These are phyloP conservation scores for Inga oerstediana DNA, from an alignment of 306 rosid genomes.

Conservation along the genomic window DNA sequence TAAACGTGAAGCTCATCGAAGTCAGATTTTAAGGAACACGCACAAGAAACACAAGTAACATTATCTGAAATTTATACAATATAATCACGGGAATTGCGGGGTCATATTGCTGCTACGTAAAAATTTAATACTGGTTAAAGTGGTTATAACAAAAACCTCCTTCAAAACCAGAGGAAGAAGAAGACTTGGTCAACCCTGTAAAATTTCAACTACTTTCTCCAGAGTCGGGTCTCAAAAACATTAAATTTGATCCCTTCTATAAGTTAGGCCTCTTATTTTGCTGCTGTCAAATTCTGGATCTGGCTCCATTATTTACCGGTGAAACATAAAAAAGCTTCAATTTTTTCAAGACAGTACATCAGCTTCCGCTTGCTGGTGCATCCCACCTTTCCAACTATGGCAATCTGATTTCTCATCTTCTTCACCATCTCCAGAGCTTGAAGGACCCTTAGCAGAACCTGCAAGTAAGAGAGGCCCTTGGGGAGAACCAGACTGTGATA, in stretches of 20 bases:
- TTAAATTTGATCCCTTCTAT: background rate
- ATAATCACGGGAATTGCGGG: slow-evolving; percentile 3
- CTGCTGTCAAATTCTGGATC: slow-evolving; percentile 25
- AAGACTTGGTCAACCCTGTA: slow-evolving; percentile 25
- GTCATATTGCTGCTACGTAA: slow-evolving; percentile 32
- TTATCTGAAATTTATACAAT: slow-evolving; percentile 9
- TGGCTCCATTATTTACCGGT: slow-evolving; percentile 49
- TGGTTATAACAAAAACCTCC: slow-evolving; percentile 41
- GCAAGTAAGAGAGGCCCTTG: slow-evolving; percentile 62
- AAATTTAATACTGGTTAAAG: slow-evolving; percentile 6
- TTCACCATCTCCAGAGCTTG: slow-evolving; percentile 67
- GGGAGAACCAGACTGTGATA: slow-evolving; percentile 66
- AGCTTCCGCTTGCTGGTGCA: slow-evolving; percentile 44
- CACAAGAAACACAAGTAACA: slow-evolving; percentile 1
- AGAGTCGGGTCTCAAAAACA: slow-evolving; percentile 19
- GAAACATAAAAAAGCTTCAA: slow-evolving; percentile 43
- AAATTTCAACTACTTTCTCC: slow-evolving; percentile 37
- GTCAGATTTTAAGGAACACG: slow-evolving; percentile 27
- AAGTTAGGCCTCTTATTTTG: slow-evolving; percentile 7
- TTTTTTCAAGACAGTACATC: slow-evolving; percentile 37
- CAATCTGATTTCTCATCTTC: slow-evolving; percentile 83
- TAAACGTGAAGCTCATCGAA: background rate
- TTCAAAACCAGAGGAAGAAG: slow-evolving; percentile 16
- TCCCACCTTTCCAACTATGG: slow-evolving; percentile 60
- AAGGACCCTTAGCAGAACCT: slow-evolving; percentile 59